Percentiles rank a stretch among this genome's conserved stretches.
Conservation (phyloP, 129 eudicot genomes). For the Flaveria trinervia region DNA sequence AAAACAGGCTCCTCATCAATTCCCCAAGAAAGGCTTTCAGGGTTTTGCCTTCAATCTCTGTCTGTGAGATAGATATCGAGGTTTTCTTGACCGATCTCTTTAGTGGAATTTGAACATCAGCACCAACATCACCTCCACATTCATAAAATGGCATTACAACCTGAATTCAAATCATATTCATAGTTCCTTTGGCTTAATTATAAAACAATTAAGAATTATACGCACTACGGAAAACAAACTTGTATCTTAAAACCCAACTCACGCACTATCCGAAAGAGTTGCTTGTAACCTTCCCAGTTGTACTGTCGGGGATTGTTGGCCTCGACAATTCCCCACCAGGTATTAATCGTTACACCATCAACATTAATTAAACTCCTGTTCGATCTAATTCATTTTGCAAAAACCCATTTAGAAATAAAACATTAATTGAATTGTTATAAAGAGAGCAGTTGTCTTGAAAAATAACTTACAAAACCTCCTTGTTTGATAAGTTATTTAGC, state of each 20-base stretch:
- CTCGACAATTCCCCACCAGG: constrained; percentile 97
- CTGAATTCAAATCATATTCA: constrained; percentile 37
- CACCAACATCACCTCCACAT: constrained; percentile 93
- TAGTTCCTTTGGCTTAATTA: neutral
- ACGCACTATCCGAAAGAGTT: constrained; percentile 63
- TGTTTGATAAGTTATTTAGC: too few relatives aligned
- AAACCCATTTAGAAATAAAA: too few relatives aligned
- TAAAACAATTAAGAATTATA: neutral
- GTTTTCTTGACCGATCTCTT: constrained; percentile 66
- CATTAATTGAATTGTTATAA: too few relatives aligned
- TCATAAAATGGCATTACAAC: constrained; percentile 92
- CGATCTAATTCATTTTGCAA: too few relatives aligned
- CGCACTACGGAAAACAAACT: constrained; percentile 36
- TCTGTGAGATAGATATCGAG: constrained; percentile 82
- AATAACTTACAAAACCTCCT: too few relatives aligned
- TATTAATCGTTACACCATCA: constrained; percentile 90
- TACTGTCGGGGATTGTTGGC: constrained; percentile 65
- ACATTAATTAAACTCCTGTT: constrained; percentile 30
- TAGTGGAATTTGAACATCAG: constrained; percentile 77
- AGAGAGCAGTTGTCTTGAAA: too few relatives aligned
- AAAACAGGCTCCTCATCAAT: constrained; percentile 78
- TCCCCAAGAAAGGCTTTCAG: constrained; percentile 88
- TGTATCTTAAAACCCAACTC: constrained; percentile 61
- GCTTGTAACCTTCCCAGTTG: constrained; percentile 75
- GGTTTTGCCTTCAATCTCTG: constrained; percentile 65